Conservation (phyloP, 1,284 basidiomycete species). For the Anthracocystis setariae region DNA sequence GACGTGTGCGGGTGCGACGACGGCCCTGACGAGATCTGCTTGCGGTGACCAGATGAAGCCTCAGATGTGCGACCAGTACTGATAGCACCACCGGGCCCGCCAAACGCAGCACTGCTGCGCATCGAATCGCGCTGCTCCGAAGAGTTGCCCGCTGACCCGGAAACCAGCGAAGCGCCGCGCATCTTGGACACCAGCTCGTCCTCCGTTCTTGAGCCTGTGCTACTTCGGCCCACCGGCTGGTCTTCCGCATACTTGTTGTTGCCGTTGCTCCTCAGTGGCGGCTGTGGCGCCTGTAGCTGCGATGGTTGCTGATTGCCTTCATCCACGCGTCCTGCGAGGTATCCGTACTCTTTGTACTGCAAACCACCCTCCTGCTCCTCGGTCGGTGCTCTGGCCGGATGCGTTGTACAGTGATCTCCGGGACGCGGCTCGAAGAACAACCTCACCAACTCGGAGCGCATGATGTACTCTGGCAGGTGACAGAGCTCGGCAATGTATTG, state of each 20-base stretch:
- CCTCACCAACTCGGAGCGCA: conserved; percentile 82
- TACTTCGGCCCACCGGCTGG: conserved; percentile 37
- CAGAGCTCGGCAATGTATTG: conserved; percentile 86
- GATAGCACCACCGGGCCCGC: conserved; percentile 8
- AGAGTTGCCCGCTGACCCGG: conserved; percentile 15
- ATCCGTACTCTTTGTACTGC: conserved; percentile 45
- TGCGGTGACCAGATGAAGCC: conserved; percentile 42
- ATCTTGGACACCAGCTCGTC: conserved; percentile 36
- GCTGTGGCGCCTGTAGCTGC: conserved; percentile 3
- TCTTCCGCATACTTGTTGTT: conserved; percentile 46
- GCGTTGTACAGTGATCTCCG: conserved; percentile 74
- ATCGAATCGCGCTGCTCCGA: conserved; percentile 33
- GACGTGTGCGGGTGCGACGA: conserved; percentile 24
- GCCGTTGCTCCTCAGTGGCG: conserved; percentile 27
- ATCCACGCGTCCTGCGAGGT: conserved; percentile 27
- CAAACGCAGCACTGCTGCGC: conserved; percentile 30
- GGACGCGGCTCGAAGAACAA: conserved; percentile 86
- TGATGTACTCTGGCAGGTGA: conserved; percentile 78
- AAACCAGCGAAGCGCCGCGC: conserved; percentile 33
- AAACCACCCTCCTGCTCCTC: conserved; percentile 22
- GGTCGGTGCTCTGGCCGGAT: conserved; percentile 27
- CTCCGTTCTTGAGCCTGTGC: conserved; percentile 26
- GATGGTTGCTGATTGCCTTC: conserved; percentile 19
- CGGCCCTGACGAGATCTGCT: conserved; percentile 39
- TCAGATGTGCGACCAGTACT: conserved; percentile 38